Conservation (phyloP, 805 yeast species). For the Pichia californica region DNA sequence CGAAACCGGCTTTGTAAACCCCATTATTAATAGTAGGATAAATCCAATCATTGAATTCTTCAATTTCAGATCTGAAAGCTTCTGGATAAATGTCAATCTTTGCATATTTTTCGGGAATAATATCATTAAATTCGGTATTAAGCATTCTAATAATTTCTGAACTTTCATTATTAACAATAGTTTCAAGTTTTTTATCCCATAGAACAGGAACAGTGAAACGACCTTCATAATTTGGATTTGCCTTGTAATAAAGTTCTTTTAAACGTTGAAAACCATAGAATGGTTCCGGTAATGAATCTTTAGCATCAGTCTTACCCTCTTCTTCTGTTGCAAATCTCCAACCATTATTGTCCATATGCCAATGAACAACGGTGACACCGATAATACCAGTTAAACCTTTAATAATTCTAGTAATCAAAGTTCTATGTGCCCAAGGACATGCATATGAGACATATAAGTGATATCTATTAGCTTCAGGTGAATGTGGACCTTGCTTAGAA, state of each 20-base stretch:
- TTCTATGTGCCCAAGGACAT: constrained; percentile 96
- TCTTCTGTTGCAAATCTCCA: constrained; percentile 67
- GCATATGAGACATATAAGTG: constrained; percentile 83
- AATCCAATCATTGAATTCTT: constrained; percentile 73
- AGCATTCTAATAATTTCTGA: constrained; percentile 84
- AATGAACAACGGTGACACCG: constrained; percentile 75
- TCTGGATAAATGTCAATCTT: constrained; percentile 59
- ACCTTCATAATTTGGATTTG: constrained; percentile 69
- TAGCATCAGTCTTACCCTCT: constrained; percentile 31
- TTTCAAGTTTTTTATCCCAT: constrained; percentile 78
- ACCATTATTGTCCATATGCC: constrained; percentile 83
- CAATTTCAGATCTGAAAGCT: constrained; percentile 49
- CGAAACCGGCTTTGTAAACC: constrained; percentile 89
- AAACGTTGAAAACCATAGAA: constrained; percentile 53
- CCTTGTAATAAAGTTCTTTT: constrained; percentile 67
- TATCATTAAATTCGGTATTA: constrained; percentile 57
- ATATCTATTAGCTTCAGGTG: constrained; percentile 76
- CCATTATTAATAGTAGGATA: constrained; percentile 87
- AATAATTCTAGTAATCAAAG: constrained; percentile 62
- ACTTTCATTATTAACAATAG: constrained; percentile 89
- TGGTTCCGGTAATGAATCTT: constrained; percentile 50
- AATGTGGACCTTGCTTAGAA: constrained; percentile 49
- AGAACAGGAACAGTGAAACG: constrained; percentile 89
- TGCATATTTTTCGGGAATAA: constrained; percentile 31
- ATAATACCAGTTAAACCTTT: constrained; percentile 66